A percentile compares a stretch with the other conserved stretches of the same genome.
These are phyloP conservation scores for Alternaria brassicicola DNA, from an alignment of 2,329 filamentous ascomycete genomes.

Conservation along the genomic window DNA sequence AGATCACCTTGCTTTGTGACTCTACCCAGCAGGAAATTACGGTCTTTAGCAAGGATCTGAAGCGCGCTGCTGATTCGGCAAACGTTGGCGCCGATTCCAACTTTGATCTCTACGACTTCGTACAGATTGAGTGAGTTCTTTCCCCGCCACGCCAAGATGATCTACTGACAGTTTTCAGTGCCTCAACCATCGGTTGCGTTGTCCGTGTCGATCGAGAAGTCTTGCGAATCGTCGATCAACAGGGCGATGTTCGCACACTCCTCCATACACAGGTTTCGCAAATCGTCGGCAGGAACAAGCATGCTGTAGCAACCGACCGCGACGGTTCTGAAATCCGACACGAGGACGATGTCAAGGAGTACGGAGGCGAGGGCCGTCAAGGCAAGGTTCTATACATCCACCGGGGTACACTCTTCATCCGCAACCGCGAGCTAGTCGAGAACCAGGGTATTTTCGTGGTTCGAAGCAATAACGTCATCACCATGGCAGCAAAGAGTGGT, in stretches of 20 bases:
- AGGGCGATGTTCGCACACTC: conserved; percentile 78
- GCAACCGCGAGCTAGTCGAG: conserved; percentile 81
- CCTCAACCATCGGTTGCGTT: conserved; percentile 88
- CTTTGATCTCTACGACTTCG: conserved; percentile 89
- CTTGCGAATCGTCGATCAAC: conserved; percentile 86
- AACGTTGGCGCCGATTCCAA: conserved; percentile 84
- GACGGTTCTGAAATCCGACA: conserved; percentile 90
- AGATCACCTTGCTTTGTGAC: conserved; percentile 90
- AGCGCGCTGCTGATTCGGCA: conserved; percentile 90
- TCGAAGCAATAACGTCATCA: conserved; percentile 82
- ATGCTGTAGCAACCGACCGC: conserved; percentile 88
- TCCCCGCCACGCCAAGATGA: background rate
- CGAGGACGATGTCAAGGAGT: conserved; percentile 92
- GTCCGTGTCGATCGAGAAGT: conserved; percentile 96
- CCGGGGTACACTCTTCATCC: conserved; percentile 87
- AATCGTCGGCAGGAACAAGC: conserved; percentile 80
- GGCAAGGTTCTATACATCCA: conserved; percentile 94
- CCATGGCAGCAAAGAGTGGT: conserved; percentile 92
- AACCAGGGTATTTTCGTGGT: conserved; percentile 91
- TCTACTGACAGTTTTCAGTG: conserved; percentile 50
- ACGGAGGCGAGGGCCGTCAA: conserved; percentile 80
- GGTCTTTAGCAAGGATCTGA: conserved; percentile 95
- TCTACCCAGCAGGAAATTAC: conserved; percentile 93
- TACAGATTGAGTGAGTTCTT: conserved; percentile 77
- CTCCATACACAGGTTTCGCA: conserved; percentile 92